Conservation (phyloP, 257 asterid genomes). For the Nicotiana benthamiana region DNA sequence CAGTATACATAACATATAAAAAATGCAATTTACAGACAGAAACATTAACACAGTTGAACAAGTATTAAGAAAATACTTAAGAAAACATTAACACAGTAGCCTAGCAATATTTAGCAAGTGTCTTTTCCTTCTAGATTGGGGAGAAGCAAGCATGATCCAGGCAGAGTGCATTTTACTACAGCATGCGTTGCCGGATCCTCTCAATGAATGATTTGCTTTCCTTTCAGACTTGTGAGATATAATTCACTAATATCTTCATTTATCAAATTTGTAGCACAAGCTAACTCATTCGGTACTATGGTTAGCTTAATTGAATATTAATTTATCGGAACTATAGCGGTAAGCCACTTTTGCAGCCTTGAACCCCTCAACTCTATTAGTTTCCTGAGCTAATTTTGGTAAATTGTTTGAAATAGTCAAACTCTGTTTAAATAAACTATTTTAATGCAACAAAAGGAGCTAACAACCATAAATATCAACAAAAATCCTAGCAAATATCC, state of each 20-base stretch:
- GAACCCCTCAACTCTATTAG: not conserved
- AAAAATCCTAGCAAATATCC: too few relatives aligned
- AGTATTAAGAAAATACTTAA: too few relatives aligned
- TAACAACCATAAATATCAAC: too few relatives aligned
- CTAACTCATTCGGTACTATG: not conserved
- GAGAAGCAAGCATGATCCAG: constrained; percentile 97
- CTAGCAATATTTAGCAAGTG: constrained; percentile 27
- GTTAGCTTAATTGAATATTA: not conserved
- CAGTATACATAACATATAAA: not conserved
- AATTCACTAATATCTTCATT: not conserved
- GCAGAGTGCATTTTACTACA: constrained; percentile 89
- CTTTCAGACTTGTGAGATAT: constrained; percentile 81
- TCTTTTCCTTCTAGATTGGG: constrained; percentile 75
- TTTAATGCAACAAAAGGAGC: too few relatives aligned
- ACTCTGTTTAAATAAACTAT: not conserved
- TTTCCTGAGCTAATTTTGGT: not conserved
- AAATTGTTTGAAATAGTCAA: not conserved
- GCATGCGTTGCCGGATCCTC: constrained; percentile 69
- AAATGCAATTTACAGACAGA: not conserved
- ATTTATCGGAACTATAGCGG: not conserved
- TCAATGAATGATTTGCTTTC: constrained; percentile 72
- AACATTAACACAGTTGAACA: not conserved
- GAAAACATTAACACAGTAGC: too few relatives aligned
- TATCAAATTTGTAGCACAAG: not conserved
- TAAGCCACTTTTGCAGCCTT: not conserved